These are phyloP conservation scores for Paraurostyla sp. DNA, from an alignment of 73 alveolate genomes.

Conservation along the genomic window DNA sequence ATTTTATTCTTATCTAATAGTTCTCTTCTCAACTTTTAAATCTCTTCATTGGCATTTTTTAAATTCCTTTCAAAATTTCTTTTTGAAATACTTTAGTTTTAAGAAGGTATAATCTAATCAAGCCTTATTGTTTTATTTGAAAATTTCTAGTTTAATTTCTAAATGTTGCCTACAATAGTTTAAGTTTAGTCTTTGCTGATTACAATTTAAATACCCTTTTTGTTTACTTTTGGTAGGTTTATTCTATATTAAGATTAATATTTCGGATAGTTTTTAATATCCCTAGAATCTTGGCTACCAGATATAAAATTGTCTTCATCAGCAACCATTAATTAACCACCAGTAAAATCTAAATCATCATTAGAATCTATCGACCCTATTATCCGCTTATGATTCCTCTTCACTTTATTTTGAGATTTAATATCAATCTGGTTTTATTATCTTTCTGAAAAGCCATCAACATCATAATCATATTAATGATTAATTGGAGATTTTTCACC, in stretches of 20 bases:
- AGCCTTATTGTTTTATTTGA: conserved; percentile 3
- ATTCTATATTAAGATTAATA: conserved; percentile 3
- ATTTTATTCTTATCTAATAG: conserved; percentile 4
- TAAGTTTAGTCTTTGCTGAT: conserved; percentile 16
- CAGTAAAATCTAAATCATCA: background rate
- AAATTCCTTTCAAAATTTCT: conserved; percentile 36
- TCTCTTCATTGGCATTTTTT: conserved; percentile 56
- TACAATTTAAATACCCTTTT: conserved; percentile 29
- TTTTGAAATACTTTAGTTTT: background rate
- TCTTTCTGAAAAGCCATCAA: background rate
- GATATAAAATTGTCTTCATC: background rate
- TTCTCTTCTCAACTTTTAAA: conserved; percentile 42
- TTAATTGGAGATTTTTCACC: background rate
- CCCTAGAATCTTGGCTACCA: background rate
- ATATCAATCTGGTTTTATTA: background rate
- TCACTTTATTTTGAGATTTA: background rate
- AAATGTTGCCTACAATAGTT: conserved; percentile 6
- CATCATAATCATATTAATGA: background rate
- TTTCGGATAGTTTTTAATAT: background rate
- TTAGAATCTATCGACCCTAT: background rate
- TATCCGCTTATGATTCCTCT: background rate
- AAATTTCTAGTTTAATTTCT: conserved; percentile 24
- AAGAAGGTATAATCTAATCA: background rate
- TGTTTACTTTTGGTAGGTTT: conserved; percentile 22
- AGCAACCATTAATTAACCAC: background rate